Base-by-base conservation (phyloP, 2,329 filamentous ascomycete genomes). In the Colletotrichum navitas region DNA sequence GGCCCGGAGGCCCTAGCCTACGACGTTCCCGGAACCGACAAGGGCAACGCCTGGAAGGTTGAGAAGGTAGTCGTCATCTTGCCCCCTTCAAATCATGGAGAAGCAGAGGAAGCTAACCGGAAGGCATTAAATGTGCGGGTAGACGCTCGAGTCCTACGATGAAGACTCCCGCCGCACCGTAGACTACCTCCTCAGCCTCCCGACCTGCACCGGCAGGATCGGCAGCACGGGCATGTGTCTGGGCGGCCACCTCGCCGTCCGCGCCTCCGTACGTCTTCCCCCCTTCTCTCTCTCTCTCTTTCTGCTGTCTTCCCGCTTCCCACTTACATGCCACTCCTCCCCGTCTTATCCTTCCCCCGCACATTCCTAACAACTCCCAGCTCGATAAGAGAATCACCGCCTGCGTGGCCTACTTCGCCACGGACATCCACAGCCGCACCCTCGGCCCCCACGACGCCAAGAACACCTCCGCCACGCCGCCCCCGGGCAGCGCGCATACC, bases 221-320 rank as follows among this genome's bases (percentile, higher is more conserved):
- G 93, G 93, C 56, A 85, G 91, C 5, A 94, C 93, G 16, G 94
- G 94, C 72, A 98, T 98, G 95, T 98, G 95, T 81, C 89, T 98
- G 1, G 95, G 95, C 63, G 95, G 95, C 1, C 95, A 98, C 79
- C 88, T 98, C 24, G 93, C 90, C 66, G 81, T 90, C 60, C 93
- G 81, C 65, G 87, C 87, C 54, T 84, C 83, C 73, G 87, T 89
- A 83, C 70, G 85, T 79, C 63, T 24, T 61, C 21, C 21, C 29
- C 18, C 49, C 45, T 63, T 54, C 26, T 14, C 39, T 58, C 39
- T 21, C 43, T n/a, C 18, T n/a, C 43, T 21, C 41, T 43, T 5
- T 43, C 18, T n/a, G 3, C 6, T n/a, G 21, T 18, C n/a, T 24
- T 21, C 21, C 45, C 3, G 11, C n/a, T 47, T 47, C 10, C 11